A percentile compares a stretch with the other conserved stretches of the same genome.
phyloP scores from a whole-genome alignment of 1,284 basidiomycete genomes.

The Cystobasidiaceae sp. region DNA sequence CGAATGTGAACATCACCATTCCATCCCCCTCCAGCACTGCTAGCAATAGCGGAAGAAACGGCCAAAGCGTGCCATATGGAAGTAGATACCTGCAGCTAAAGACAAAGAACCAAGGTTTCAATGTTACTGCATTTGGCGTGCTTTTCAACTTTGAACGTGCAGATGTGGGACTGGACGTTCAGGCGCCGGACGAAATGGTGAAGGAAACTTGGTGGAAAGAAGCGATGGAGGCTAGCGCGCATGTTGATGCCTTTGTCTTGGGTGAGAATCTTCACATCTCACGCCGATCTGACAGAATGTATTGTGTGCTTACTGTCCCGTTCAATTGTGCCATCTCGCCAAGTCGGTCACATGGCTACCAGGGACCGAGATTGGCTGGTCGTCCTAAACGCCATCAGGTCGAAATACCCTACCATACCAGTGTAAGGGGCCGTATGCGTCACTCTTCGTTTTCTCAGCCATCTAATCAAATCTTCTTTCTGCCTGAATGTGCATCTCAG shows the following conservation, averaged over 20 bases:
- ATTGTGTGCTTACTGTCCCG: no score
- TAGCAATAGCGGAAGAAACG: no score
- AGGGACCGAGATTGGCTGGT: slow-evolving; percentile 40
- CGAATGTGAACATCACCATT: slow-evolving; percentile 37
- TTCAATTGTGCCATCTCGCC: no score
- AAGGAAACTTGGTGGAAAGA: slow-evolving; percentile 42
- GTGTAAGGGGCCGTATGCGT: no score
- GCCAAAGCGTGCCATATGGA: slow-evolving; percentile 33
- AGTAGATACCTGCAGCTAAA: slow-evolving; percentile 38
- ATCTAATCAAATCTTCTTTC: no score
- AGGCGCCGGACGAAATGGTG: slow-evolving; percentile 37
- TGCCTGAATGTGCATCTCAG: not conserved
- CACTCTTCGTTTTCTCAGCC: no score
- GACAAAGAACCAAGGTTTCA: slow-evolving; percentile 39
- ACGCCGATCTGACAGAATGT: no score
- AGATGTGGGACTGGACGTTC: slow-evolving; percentile 33
- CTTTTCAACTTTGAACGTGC: slow-evolving; percentile 42
- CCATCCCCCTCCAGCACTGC: not conserved
- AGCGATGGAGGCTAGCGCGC: slow-evolving; percentile 32
- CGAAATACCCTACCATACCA: slow-evolving; percentile 38
- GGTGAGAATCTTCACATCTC: slow-evolving; percentile 12
- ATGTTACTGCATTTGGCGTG: slow-evolving; percentile 43
- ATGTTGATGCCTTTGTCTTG: slow-evolving; percentile 42
- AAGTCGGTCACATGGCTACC: slow-evolving; percentile 31
- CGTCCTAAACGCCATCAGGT: slow-evolving; percentile 38